These are phyloP conservation scores for Prunus armeniaca DNA, from an alignment of 306 rosid genomes.

Conservation along the genomic window DNA sequence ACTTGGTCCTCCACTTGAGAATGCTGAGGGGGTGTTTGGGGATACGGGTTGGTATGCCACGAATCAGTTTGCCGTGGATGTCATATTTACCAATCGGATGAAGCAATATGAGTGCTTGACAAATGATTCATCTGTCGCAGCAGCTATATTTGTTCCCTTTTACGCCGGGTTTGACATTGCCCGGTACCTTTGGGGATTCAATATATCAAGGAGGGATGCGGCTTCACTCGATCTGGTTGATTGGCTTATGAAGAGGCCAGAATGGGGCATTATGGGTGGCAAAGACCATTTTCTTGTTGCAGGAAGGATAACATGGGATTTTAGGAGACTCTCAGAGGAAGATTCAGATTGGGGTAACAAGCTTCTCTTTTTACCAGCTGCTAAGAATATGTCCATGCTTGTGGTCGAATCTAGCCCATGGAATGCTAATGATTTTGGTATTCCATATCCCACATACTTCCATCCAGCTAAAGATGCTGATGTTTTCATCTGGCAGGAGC, in stretches of 20 bases:
- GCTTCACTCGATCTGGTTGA: conserved; percentile 84
- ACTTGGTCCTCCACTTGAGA: conserved; percentile 96
- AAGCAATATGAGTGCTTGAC: conserved; percentile 95
- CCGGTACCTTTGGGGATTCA: conserved; percentile 87
- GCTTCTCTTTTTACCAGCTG: conserved; percentile 90
- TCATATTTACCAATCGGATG: conserved; percentile 86
- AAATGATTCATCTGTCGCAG: conserved; percentile 75
- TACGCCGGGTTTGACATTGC: conserved; percentile 98
- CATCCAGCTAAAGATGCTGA: conserved; percentile 95
- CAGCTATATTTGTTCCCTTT: conserved; percentile 90
- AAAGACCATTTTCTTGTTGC: conserved; percentile 96
- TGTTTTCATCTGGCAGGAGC: conserved; percentile 52
- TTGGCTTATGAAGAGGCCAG: conserved; percentile 95
- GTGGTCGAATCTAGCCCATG: conserved; percentile 99
- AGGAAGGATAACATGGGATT: conserved; percentile 97
- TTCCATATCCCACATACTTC: conserved; percentile 96
- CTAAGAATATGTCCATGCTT: conserved; percentile 97
- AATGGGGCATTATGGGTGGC: conserved; percentile 87
- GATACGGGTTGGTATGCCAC: conserved; percentile 91
- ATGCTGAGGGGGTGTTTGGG: conserved; percentile 85
- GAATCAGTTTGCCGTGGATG: conserved; percentile 95
- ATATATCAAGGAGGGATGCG: conserved; percentile 76
- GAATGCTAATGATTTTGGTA: conserved; percentile 96
- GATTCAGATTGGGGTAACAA: conserved; percentile 90
- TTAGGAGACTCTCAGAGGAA: conserved; percentile 70